Evolutionary conservation across 495 filamentous ascomycete genomes (phyloP).

Genomic region (Podospora pseudocomata): DNA sequence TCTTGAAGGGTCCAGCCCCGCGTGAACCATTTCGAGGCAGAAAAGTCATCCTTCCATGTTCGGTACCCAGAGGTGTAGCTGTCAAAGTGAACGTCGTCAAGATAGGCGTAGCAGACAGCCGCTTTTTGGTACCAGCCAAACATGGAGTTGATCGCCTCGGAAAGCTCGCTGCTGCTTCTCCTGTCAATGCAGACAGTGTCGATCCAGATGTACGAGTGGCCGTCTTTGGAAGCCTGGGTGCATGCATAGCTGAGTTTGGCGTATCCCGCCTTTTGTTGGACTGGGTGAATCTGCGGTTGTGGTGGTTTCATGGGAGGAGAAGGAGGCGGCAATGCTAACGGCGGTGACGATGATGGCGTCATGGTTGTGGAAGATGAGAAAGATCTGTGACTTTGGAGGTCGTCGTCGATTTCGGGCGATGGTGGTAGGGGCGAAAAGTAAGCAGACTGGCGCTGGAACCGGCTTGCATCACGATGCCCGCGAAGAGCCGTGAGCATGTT

Average conservation of each 20-base stretch:
- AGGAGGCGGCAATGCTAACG: background rate
- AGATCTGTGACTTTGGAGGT: background rate
- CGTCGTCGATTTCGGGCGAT: constrained; percentile 6
- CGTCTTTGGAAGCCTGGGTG: constrained; percentile 23
- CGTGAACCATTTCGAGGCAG: constrained; percentile 24
- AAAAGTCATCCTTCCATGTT: constrained; percentile 27
- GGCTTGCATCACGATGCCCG: constrained; percentile 2
- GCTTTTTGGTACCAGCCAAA: constrained; percentile 26
- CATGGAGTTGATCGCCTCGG: constrained; percentile 31
- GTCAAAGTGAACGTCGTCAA: constrained; percentile 25
- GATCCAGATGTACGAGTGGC: constrained; percentile 22
- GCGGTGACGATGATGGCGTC: background rate
- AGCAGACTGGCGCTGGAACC: background rate
- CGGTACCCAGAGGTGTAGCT: constrained; percentile 23
- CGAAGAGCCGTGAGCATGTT: constrained; percentile 31
- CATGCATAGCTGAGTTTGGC: constrained; percentile 24
- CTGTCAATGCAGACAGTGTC: constrained; percentile 32
- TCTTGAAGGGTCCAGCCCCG: constrained; percentile 30
- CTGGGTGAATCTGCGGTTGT: constrained; percentile 12
- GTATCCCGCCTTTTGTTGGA: constrained; percentile 25
- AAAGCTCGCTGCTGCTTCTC: constrained; percentile 24
- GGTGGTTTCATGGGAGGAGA: constrained; percentile 5
- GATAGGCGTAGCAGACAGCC: constrained; percentile 25
- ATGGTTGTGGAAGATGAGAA: background rate
- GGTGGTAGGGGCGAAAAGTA: constrained; percentile 1